Evolutionary conservation across 148 eudicot genomes (phyloP).

Genomic region (Heliosperma pusillum): DNA sequence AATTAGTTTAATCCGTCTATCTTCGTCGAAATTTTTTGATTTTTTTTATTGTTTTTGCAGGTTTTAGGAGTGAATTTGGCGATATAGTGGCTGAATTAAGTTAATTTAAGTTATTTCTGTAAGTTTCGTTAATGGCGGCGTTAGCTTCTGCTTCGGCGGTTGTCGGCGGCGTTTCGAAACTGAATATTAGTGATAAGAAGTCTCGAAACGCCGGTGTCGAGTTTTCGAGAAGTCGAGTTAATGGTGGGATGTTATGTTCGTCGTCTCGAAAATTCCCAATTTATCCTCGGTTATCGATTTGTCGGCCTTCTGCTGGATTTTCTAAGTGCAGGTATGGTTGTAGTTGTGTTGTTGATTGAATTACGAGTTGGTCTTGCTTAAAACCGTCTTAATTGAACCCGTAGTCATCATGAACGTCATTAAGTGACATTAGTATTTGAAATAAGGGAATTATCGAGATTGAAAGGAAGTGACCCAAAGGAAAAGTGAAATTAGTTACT

Average conservation of each 20-base stretch:
- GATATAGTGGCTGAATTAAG: conserved; percentile 6
- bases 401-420: no score
- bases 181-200: conserved; percentile 12
- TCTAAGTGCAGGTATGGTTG: conserved; percentile 21
- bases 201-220: background rate
- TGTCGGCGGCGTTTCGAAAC: conserved; percentile 22
- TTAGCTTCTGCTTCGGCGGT: conserved; percentile 21
- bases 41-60: background rate
- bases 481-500: background rate
- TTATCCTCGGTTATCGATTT: conserved; percentile 9
- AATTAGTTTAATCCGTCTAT: background rate
- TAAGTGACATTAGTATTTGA: background rate
- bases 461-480: background rate
- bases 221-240: background rate
- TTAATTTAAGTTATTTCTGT: background rate
- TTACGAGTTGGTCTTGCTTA: no score
- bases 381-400: no score
- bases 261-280: conserved; percentile 6
- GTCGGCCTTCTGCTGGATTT: conserved; percentile 4
- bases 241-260: conserved; percentile 2
- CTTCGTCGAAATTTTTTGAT: background rate
- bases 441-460: background rate
- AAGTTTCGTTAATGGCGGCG: conserved; percentile 6
- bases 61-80: conserved; percentile 2
- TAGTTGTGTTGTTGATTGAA: background rate